phyloP scores from a whole-genome alignment of 805 yeast genomes.

The Schizosaccharomyces cryophilus region DNA sequence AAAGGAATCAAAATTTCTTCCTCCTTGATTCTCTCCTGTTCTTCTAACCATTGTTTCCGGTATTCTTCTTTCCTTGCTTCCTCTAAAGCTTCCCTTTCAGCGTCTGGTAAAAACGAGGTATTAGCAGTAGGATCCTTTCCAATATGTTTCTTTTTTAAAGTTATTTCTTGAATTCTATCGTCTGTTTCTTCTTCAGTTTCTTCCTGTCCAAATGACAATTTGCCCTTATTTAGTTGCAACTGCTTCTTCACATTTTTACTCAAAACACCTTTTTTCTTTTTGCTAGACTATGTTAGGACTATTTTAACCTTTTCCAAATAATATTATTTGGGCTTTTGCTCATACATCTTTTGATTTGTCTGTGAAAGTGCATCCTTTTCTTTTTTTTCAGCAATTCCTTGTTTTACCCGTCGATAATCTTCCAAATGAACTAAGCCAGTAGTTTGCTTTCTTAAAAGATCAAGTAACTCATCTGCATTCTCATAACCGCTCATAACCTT shows the following conservation, averaged over 20 bases:
- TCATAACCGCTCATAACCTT: neutral
- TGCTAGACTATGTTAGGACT: neutral
- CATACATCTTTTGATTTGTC: neutral
- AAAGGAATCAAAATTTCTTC: slow-evolving; percentile 9
- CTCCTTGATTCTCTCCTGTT: slow-evolving; percentile 7
- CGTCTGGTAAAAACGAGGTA: slow-evolving; percentile 1
- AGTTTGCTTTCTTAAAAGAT: neutral
- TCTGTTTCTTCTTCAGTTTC: neutral
- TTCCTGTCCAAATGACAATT: neutral
- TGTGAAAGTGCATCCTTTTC: neutral
- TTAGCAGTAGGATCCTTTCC: neutral
- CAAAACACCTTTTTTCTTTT: neutral
- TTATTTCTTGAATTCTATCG: neutral
- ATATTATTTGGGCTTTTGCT: neutral
- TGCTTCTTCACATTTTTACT: neutral
- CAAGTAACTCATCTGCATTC: neutral
- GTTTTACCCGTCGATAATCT: neutral
- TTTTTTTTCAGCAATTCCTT: neutral
- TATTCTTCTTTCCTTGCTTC: slow-evolving; percentile 5
- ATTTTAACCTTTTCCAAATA: neutral
- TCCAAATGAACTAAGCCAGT: neutral
- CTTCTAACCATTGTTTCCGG: slow-evolving; percentile 5
- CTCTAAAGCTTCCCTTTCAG: neutral
- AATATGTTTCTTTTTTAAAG: neutral
- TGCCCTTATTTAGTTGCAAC: neutral